These are phyloP conservation scores for Cynanchum wilfordii DNA, from an alignment of 257 asterid genomes.

Conservation along the genomic window DNA sequence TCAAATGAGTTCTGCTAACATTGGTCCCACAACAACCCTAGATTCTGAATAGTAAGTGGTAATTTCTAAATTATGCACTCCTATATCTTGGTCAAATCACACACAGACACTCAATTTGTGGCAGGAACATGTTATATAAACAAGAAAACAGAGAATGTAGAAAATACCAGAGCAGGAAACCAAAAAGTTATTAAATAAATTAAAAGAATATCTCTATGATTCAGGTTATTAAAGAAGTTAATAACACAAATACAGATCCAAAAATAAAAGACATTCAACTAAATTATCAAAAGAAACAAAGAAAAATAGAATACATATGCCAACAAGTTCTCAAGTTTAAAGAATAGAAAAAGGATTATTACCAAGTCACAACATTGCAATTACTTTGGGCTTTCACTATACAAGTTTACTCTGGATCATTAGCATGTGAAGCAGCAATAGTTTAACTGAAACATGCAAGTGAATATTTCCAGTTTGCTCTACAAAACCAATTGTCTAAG, in stretches of 20 bases:
- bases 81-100: not conserved
- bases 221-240: not conserved
- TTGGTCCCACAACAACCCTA: not conserved
- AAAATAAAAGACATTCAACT: not conserved
- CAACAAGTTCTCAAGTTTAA: not conserved
- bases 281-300: conserved; percentile 2
- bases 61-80: not conserved
- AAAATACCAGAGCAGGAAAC: not conserved
- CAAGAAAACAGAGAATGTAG: not conserved
- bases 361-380: not conserved
- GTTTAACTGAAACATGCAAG: not conserved
- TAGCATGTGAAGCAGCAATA: not conserved
- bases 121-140: not conserved
- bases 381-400: not conserved
- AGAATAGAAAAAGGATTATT: not conserved
- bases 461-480: not conserved
- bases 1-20: not conserved
- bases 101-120: not conserved
- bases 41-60: not conserved
- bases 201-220: not conserved
- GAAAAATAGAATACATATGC: not conserved
- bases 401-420: not conserved
- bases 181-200: not conserved
- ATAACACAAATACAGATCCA: not conserved
- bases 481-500: not conserved